Evolutionary conservation across 202 grass and related monocot genomes (phyloP).

Genomic region (Hordeum pubiflorum): DNA sequence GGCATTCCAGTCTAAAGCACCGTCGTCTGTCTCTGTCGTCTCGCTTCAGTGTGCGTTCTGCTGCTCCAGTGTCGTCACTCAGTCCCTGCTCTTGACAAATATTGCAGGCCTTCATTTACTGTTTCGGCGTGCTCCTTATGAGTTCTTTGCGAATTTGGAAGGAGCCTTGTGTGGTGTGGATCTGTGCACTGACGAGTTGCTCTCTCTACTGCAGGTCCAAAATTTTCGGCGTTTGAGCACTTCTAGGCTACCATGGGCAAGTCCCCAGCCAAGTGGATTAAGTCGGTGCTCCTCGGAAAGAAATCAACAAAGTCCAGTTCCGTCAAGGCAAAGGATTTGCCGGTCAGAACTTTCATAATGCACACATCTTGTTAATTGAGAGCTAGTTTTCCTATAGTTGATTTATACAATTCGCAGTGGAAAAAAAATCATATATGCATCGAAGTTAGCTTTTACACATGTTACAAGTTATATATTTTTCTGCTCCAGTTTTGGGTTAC

Average conservation of each 20-base stretch:
- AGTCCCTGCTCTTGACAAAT: not conserved
- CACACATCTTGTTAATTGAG: not conserved
- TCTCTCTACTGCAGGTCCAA: not conserved
- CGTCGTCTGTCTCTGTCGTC: not conserved
- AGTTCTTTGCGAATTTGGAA: not conserved
- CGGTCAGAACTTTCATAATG: conserved; percentile 21
- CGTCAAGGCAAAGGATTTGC: conserved; percentile 37
- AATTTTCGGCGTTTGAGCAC: not conserved
- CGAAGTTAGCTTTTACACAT: not conserved
- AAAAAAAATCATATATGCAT: not conserved
- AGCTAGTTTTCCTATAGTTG: not conserved
- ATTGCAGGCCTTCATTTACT: not conserved
- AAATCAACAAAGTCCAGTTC: conserved; percentile 65
- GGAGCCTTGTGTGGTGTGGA: not conserved
- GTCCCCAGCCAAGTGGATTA: conserved; percentile 88
- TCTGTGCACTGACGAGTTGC: conserved; percentile 16
- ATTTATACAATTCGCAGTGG: not conserved
- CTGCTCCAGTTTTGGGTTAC: not conserved
- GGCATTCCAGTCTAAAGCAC: not conserved
- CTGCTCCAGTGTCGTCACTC: not conserved
- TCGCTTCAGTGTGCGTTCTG: not conserved
- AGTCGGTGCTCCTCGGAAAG: conserved; percentile 82
- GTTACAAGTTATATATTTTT: not conserved
- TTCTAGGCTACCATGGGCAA: conserved; percentile 62
- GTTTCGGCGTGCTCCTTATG: not conserved